Evolutionary conservation across 345 rosid species (phyloP).

Genomic region (Populus nigra): DNA sequence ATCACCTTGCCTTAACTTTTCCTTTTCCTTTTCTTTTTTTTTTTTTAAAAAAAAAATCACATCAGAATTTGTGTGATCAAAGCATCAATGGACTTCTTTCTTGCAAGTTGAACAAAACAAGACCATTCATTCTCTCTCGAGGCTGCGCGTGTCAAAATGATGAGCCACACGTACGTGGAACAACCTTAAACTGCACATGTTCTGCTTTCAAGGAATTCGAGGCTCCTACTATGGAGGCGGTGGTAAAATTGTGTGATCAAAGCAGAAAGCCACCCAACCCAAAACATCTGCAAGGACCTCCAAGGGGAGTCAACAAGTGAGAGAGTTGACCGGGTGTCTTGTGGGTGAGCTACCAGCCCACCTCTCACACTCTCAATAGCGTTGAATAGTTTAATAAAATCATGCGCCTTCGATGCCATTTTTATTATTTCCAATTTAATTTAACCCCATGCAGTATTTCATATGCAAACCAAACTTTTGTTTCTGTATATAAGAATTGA

Average conservation of each 20-base stretch:
- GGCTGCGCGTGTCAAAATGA: neutral
- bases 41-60: too few species aligned
- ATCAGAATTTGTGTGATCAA: too few species aligned
- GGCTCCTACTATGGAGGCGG: neutral
- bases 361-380: constrained; percentile 77
- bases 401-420: constrained; percentile 70
- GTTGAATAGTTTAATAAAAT: constrained; percentile 90
- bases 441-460: constrained; percentile 5
- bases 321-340: constrained; percentile 65
- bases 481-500: constrained; percentile 22
- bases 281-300: neutral
- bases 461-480: neutral
- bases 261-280: constrained; percentile 12
- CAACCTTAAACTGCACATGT: neutral
- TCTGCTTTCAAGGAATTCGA: neutral
- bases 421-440: neutral
- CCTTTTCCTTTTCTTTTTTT: too few species aligned
- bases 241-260: neutral
- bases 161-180: constrained; percentile 7
- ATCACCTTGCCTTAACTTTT: too few species aligned
- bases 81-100: neutral
- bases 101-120: neutral
- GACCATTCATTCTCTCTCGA: neutral
- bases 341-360: constrained; percentile 93
- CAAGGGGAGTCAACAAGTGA: constrained; percentile 5